Evolutionary conservation across 495 filamentous ascomycete species (phyloP), one percentile per base, ranked within the genome.

Genomic region (Lophiotrema nucula): DNA sequence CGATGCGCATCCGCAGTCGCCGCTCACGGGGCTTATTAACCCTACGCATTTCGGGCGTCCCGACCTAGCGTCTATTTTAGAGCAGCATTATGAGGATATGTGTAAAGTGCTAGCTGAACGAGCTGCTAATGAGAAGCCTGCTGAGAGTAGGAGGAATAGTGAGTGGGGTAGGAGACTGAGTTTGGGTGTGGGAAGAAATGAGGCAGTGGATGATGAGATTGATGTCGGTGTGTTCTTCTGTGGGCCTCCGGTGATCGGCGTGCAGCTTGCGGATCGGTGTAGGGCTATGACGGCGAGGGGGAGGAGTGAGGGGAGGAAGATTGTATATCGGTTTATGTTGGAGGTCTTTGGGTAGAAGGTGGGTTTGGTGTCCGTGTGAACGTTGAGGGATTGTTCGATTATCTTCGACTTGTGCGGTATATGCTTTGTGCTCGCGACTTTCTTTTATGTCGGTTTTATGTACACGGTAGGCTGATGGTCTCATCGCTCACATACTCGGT

Each of bases 301-400:
- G 5, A 85, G 86, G 18, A 87, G 90, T 70, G 83, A 88, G 35
- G 80, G 81, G 49, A 77, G 89, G 62, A 91, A 90, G 72, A 79
- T 93, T 53, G 88, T 91, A 69, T 77, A 68, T 50, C 44, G 56
- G 28, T 68, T 68, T 39, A 56, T 68, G 62, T 65, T 63, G 27
- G 66, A 68, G 50, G 62, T 68, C 5, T 68, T 68, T 92, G 69
- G 89, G 1, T 58, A 86, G 37, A 18, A 79, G 88, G 61, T 8
- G 31, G 31, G 8, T 35, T n/a, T n/a, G n/a, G n/a, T n/a, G n/a
- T n/a, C n/a, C n/a, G n/a, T n/a, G n/a, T n/a, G n/a, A n/a, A n/a
- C n/a, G n/a, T n/a, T n/a, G n/a, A n/a, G n/a, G n/a, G n/a, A n/a
- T n/a, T n/a, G n/a, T n/a, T n/a, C n/a, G n/a, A n/a, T n/a, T n/a